Percentiles rank a stretch among this genome's conserved stretches.
Conservation (phyloP, 768 basidiomycete species). For the Boletus insuetus region DNA sequence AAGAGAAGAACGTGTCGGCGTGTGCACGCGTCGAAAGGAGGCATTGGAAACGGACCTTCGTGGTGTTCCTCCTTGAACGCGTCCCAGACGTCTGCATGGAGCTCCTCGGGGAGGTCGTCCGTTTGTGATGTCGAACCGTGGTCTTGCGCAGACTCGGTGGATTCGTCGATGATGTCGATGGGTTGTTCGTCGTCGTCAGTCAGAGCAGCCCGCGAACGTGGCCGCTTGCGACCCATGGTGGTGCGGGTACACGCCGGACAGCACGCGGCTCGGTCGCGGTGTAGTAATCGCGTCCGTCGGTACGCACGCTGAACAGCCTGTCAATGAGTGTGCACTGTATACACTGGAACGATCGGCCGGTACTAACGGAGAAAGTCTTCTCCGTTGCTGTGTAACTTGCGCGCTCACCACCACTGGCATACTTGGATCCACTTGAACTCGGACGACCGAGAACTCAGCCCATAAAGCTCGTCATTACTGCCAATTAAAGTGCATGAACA, state of each 20-base stretch:
- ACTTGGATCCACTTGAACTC: no score
- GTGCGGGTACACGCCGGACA: slow-evolving; percentile 7
- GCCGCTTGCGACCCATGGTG: slow-evolving; percentile 43
- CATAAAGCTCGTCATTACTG: no score
- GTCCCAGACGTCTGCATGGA: slow-evolving; percentile 58
- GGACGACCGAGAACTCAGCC: no score
- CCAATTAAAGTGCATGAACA: no score
- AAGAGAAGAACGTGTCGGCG: background rate
- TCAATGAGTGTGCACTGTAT: no score
- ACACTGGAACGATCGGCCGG: no score
- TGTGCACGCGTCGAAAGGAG: background rate
- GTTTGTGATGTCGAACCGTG: background rate
- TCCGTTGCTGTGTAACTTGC: no score
- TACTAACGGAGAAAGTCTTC: no score
- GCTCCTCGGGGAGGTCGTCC: slow-evolving; percentile 37
- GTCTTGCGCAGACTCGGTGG: slow-evolving; percentile 7
- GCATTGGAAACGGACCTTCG: slow-evolving; percentile 50
- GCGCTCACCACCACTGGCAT: no score
- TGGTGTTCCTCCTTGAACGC: slow-evolving; percentile 75
- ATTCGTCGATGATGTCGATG: slow-evolving; percentile 14
- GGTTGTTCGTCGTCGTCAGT: slow-evolving; percentile 28
- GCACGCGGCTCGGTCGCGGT: slow-evolving; percentile 7
- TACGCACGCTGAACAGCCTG: background rate
- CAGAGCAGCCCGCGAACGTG: slow-evolving; percentile 41
- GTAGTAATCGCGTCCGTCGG: background rate